A percentile compares a stretch with the other conserved stretches of the same genome.
Evolutionary conservation across 2,329 filamentous ascomycete genomes (phyloP).

Genomic region (Colletotrichum sp.): DNA sequence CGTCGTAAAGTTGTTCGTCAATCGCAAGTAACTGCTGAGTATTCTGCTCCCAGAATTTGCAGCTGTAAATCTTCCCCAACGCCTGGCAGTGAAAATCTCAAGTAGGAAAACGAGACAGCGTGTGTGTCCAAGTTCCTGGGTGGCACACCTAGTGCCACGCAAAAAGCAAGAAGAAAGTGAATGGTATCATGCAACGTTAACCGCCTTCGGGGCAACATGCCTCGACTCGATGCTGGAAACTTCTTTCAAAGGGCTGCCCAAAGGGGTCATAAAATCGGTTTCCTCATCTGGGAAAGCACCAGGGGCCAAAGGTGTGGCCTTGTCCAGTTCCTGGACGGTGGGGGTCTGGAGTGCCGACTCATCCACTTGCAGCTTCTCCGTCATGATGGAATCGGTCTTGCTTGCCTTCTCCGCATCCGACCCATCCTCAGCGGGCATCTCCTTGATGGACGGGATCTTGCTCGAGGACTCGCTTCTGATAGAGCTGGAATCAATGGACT

Average conservation of each 20-base stretch:
- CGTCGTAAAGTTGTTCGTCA: conserved; percentile 15
- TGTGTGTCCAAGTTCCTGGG: neutral
- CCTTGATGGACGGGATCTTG: conserved; percentile 13
- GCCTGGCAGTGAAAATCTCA: neutral
- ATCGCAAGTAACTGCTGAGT: neutral
- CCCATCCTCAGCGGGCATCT: neutral
- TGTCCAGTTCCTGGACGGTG: neutral
- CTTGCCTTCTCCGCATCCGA: neutral
- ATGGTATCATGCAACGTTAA: conserved; percentile 12
- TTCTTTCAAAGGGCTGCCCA: conserved; percentile 7
- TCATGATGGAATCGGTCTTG: neutral
- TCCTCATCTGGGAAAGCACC: conserved; percentile 13
- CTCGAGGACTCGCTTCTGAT: conserved; percentile 16
- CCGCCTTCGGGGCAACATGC: neutral
- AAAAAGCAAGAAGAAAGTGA: neutral
- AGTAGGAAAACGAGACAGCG: neutral
- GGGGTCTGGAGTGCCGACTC: neutral
- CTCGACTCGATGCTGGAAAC: conserved; percentile 1
- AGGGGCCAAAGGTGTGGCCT: conserved; percentile 7
- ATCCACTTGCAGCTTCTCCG: neutral
- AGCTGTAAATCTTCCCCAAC: neutral
- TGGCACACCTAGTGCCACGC: neutral
- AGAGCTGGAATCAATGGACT: conserved; percentile 21
- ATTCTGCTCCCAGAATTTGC: conserved; percentile 2
- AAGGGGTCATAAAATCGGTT: neutral